Conservation (phyloP, 1,139 yeast genomes). For the Blastobotrys proliferans region DNA sequence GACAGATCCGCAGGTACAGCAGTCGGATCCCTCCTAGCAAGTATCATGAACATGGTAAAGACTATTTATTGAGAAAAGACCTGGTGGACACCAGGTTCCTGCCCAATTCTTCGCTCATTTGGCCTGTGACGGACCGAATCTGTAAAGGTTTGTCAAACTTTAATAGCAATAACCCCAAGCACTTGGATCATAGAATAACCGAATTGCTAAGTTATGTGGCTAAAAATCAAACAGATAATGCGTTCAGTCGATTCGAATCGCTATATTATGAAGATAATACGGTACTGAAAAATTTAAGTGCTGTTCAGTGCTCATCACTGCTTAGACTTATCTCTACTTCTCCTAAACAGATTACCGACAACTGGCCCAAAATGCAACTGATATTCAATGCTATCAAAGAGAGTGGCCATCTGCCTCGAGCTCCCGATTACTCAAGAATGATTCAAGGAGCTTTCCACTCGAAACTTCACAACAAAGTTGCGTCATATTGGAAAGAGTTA, state of each 20-base stretch:
- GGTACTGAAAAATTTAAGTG: slow-evolving; percentile 10
- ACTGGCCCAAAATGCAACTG: slow-evolving; percentile 4
- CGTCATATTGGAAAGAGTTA: slow-evolving; percentile 29
- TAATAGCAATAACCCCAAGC: not conserved
- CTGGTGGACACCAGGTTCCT: slow-evolving; percentile 6
- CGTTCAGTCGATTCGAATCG: slow-evolving; percentile 12
- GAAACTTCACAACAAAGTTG: slow-evolving; percentile 23
- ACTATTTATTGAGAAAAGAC: not conserved
- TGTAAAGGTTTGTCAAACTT: not conserved
- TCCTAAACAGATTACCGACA: not conserved
- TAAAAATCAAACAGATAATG: not conserved
- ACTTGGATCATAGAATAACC: slow-evolving; percentile 9
- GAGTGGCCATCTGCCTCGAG: slow-evolving; percentile 22
- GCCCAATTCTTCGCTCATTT: slow-evolving; percentile 1
- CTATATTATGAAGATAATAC: slow-evolving; percentile 13
- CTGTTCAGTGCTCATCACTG: slow-evolving; percentile 11
- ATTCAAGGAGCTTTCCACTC: slow-evolving; percentile 30
- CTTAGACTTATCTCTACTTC: slow-evolving; percentile 5
- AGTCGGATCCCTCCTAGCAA: slow-evolving; percentile 7
- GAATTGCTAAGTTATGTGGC: slow-evolving; percentile 9
- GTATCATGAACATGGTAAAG: slow-evolving; percentile 5
- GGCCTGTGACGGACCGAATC: slow-evolving; percentile 11
- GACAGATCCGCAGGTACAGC: not conserved
- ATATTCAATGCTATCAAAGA: slow-evolving; percentile 21
- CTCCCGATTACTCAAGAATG: slow-evolving; percentile 28